These are phyloP conservation scores for Ustilago loliicola DNA, from an alignment of 1,284 basidiomycete genomes.

Conservation along the genomic window DNA sequence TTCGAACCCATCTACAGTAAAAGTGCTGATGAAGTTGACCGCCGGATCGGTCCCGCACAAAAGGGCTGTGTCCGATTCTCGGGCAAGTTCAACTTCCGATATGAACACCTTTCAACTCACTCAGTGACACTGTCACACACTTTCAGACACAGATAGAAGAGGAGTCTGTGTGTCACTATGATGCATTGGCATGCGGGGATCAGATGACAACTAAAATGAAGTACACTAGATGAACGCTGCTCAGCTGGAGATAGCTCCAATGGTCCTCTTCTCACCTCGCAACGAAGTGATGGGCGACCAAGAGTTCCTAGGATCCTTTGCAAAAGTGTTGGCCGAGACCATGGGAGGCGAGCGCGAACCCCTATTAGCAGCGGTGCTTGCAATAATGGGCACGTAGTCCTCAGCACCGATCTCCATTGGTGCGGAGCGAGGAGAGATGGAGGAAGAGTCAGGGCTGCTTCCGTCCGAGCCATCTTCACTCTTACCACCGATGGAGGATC, in stretches of 20 bases:
- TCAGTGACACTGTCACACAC: neutral
- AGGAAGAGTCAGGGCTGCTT: constrained; percentile 41
- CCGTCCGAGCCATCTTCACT: constrained; percentile 29
- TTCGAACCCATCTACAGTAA: no score
- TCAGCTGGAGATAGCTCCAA: constrained; percentile 36
- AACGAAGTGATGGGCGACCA: constrained; percentile 47
- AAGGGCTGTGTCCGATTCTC: no score
- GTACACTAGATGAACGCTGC: constrained; percentile 14
- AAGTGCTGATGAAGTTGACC: neutral
- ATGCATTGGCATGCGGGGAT: neutral
- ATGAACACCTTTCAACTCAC: neutral
- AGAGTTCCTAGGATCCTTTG: constrained; percentile 37
- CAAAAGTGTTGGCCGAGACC: constrained; percentile 16
- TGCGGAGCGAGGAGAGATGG: constrained; percentile 40
- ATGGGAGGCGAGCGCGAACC: constrained; percentile 30
- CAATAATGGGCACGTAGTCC: constrained; percentile 35
- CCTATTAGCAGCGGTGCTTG: constrained; percentile 7
- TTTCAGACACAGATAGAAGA: neutral
- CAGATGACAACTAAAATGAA: constrained; percentile 1
- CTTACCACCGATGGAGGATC: constrained; percentile 41
- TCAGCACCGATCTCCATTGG: constrained; percentile 32
- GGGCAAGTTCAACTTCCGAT: neutral
- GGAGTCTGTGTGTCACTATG: neutral
- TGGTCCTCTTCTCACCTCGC: constrained; percentile 44
- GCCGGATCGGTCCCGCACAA: no score